Evolutionary conservation across 495 filamentous ascomycete genomes (phyloP).

Genomic region (Hamigera avellanea): DNA sequence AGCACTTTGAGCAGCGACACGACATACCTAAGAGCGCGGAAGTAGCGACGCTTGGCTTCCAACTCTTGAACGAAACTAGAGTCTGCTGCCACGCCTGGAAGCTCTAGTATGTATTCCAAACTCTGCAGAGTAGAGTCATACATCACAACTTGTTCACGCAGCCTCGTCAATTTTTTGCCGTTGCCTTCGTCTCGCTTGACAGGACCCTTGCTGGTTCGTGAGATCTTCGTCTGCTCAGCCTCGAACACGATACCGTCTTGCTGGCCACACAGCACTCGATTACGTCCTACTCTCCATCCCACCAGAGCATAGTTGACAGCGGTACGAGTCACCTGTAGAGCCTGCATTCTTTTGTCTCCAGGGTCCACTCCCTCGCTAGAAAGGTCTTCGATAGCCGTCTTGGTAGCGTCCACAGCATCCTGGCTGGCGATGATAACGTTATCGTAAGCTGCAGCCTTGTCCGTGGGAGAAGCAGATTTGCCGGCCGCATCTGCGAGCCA

Average conservation of each 20-base stretch:
- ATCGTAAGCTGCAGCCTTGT: constrained; percentile 76
- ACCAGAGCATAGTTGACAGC: constrained; percentile 88
- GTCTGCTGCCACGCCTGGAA: constrained; percentile 88
- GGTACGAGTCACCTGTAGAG: constrained; percentile 82
- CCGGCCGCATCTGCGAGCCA: constrained; percentile 27
- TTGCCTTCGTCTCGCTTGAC: constrained; percentile 50
- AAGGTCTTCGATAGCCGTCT: constrained; percentile 85
- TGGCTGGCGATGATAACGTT: constrained; percentile 82
- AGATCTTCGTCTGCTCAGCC: constrained; percentile 37
- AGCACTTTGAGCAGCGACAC: not conserved
- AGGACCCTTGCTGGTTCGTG: constrained; percentile 30
- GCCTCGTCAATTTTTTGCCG: constrained; percentile 57
- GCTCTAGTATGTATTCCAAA: constrained; percentile 77
- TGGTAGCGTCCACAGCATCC: constrained; percentile 87
- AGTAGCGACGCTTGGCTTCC: constrained; percentile 68
- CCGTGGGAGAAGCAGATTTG: constrained; percentile 32
- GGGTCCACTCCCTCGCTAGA: constrained; percentile 70
- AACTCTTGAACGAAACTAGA: constrained; percentile 62
- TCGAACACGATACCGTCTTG: constrained; percentile 60
- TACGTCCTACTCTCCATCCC: constrained; percentile 88
- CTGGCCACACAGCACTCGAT: constrained; percentile 72
- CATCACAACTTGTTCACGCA: constrained; percentile 83
- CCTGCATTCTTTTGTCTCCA: constrained; percentile 81
- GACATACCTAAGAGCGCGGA: constrained; percentile 72
- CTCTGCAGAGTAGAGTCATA: constrained; percentile 87